Evolutionary conservation across 2,329 filamentous ascomycete genomes (phyloP), one percentile per base, ranked within the genome.

Genomic region (Fusarium solani-melongenae): DNA sequence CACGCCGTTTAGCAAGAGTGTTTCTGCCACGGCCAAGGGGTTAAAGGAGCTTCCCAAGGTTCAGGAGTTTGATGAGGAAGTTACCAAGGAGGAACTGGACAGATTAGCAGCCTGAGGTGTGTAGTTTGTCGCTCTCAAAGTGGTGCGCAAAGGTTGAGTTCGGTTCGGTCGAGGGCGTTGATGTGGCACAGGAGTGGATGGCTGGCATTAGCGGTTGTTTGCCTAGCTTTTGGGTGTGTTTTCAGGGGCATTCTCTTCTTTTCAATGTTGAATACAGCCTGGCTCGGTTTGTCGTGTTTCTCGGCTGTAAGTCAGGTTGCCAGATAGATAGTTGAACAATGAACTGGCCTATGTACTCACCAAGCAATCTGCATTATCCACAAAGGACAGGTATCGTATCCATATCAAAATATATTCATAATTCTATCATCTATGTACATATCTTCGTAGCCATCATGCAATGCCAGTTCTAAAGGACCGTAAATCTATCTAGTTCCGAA

Each of bases 1-100:
- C 3, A 73, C 73, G 0, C 34, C 44, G 3, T 60, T 75, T 4
- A 62, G 66, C 27, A 83, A 22, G 76, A 58, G 34, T n/a, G 68
- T 72, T 31, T 74, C 76, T 4, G 74, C 70, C 1, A 75, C 76
- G 1, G 76, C 70, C 0, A 62, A 67, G 22, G 59, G 59, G 0
- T 36, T 78, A 24, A 72, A 53, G 31, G 44, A 58, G 1, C 6
- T 76, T 10, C 29, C 39, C 0, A 77, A 78, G 55, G 27, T 69
- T 59, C 64, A 70, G 12, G 71, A 57, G 15, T 69, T 76, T 34
- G 62, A 67, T 15, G 65, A 59, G 0, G 6, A 53, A 8, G 73
- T 66, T 2, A n/a, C 22, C 0, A 62, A 72, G 2, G 64, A 73
- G 15, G 76, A 77, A 44, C 24, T 77, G 49, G 46, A 38, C 10